Base-by-base conservation (phyloP, 805 yeast genomes). In the Metschnikowia corniflorae region DNA sequence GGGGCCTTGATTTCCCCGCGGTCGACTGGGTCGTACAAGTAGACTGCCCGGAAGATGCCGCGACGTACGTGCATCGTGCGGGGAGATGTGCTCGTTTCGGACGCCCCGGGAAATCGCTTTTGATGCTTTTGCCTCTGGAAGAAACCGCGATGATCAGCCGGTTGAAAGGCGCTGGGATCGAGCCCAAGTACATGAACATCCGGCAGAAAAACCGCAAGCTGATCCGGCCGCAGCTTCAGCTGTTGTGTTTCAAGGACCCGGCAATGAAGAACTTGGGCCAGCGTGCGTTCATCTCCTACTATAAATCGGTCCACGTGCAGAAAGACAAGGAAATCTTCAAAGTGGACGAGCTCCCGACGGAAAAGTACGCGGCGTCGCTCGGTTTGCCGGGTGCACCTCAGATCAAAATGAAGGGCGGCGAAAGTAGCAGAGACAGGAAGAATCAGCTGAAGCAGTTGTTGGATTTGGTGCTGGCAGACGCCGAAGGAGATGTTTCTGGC, bases 311-410 rank as follows among this genome's bases (percentile, higher is more conserved):
- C 5, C 81, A 82, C 55, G 68, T 93, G 31, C 97, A 89, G 61
- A 80, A 82, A 52, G 96, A 91, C 55, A 87, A 87, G 58, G 84
- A 80, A 25, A 80, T 89, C 9, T 93, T 93, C 64, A 77, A 83
- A 47, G 72, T 88, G 26, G 84, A 80, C 9, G 77, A 78, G 31
- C 57, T 91, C 3, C 94, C 96, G 3, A 64, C 82, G 2, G 96
- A 91, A 46, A 85, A 76, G 38, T 88, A 70, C 60, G 97, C 99
- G 5, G 76, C 76, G 41, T 84, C 96, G 4, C 61, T 89, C 31
- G 99, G 99, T 7, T 71, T 93, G 28, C 96, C 97, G 1, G 96
- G 97, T 37, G 96, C 96, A 3, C 99, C 99, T 28, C 82, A 85
- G 51, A 83, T 93, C 51, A 88, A 86, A 57, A 73, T 91, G 39